Evolutionary conservation across 495 filamentous ascomycete species (phyloP), one percentile per base, ranked within the genome.

Genomic region (Hyaloscypha hepaticicola): DNA sequence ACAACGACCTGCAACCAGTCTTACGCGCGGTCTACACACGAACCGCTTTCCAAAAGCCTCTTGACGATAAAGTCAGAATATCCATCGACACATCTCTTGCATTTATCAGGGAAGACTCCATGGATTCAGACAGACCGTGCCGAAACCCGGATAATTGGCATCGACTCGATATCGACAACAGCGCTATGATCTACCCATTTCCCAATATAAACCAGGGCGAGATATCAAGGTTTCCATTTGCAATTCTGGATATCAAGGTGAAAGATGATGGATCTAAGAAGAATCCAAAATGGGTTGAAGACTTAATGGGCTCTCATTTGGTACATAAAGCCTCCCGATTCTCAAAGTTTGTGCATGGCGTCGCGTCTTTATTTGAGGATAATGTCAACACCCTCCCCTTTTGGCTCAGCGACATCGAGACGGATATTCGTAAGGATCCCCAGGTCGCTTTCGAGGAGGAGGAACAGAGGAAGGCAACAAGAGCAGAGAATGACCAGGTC

Each of bases 311-410:
- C 52, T 96, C 92, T 11, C 95, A 99, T 72, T 84, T 99, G 19
- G 90, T 99, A 55, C 92, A 95, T 74, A 86, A 90, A 57, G 88
- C 89, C 3, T 90, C 93, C 3, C 85, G 91, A 25, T 99, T 99
- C 77, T 96, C 92, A 48, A 99, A 99, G 72, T 98, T 98, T 70
- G 90, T 94, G 24, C 95, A 99, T 69, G 95, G 96, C 64, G 87
- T 96, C 1, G 93, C 93, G 14, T 85, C 87, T 41, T 80, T 98
- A 8, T 98, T 97, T 70, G 96, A 98, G 64, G 96, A 98, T 73
- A 80, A 96, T 72, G 94, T 99, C 74, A 98, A 98, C 77, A 91
- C 83, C 62, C 87, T 99, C 63, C 95, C 95, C 5, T 97, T 98
- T 81, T 99, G 95, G 95, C 85, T 97, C 3, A 83, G 87, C 64